These are phyloP conservation scores for Boletus subluridellus DNA, from an alignment of 1,284 basidiomycete genomes.

Conservation along the genomic window DNA sequence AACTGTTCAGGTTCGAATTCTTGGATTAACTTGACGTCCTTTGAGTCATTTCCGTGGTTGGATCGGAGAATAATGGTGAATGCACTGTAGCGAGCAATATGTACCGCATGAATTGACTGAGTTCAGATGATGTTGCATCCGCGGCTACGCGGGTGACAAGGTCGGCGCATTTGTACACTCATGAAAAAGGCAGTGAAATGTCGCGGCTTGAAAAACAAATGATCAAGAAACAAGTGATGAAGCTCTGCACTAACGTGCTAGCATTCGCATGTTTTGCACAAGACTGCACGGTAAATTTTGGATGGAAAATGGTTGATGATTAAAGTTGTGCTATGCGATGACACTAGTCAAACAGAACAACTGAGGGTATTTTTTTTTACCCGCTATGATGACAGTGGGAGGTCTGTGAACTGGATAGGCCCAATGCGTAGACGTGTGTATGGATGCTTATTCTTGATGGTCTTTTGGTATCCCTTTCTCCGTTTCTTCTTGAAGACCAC, in stretches of 20 bases:
- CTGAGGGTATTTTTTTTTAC: background rate
- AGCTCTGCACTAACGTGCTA: background rate
- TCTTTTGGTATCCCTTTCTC: constrained; percentile 91
- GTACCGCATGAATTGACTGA: background rate
- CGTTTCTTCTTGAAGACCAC: constrained; percentile 93
- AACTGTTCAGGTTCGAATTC: background rate
- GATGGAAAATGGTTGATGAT: background rate
- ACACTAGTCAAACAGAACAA: background rate
- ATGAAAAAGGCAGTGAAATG: background rate
- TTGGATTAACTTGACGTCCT: background rate
- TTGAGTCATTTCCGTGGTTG: background rate
- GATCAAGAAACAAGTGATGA: background rate
- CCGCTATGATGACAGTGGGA: constrained; percentile 20
- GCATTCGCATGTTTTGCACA: too few species aligned
- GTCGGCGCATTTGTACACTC: background rate
- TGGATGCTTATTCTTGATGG: constrained; percentile 85
- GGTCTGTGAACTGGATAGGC: constrained; percentile 46
- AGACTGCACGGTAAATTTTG: background rate
- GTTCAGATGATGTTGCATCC: background rate
- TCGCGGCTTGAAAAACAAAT: background rate
- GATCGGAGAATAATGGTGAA: background rate
- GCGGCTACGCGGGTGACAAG: background rate
- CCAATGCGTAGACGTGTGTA: constrained; percentile 90
- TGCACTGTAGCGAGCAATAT: background rate
- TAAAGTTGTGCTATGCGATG: constrained; percentile 3